Conservation (phyloP, 148 eudicot species). For the Spergularia bocconei region DNA sequence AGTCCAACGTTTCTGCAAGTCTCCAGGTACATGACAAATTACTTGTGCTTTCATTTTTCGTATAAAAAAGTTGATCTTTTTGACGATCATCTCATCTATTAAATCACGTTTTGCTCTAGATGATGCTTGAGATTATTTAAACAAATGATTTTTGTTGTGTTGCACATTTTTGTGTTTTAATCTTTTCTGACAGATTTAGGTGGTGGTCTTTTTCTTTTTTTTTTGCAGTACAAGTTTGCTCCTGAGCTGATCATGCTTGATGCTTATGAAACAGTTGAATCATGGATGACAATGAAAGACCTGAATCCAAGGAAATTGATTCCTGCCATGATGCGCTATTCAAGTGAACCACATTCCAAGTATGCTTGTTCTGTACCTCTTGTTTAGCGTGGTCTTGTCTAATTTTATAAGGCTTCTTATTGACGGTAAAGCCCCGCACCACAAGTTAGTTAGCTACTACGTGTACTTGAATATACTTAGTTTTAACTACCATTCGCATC, state of each 20-base stretch:
- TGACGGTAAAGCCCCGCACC: not conserved
- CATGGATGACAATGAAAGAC: slow-evolving; percentile 88
- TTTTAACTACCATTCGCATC: too few species aligned
- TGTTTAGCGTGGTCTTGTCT: not conserved
- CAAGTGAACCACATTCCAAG: slow-evolving; percentile 98
- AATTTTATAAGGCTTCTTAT: not conserved
- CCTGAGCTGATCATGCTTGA: slow-evolving; percentile 99
- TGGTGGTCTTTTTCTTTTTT: not conserved
- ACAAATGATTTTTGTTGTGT: slow-evolving; percentile 9
- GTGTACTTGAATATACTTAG: not conserved
- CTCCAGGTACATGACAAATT: slow-evolving; percentile 61
- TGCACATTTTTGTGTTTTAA: not conserved
- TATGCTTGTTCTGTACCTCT: slow-evolving; percentile 29
- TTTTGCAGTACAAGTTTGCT: slow-evolving; percentile 90
- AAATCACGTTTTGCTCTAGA: not conserved
- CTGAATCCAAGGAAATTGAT: slow-evolving; percentile 90
- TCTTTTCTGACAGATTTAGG: slow-evolving; percentile 10
- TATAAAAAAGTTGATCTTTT: not conserved
- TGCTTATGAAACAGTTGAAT: slow-evolving; percentile 98
- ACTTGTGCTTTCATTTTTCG: not conserved
- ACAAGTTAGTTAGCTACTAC: not conserved
- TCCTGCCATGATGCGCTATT: slow-evolving; percentile 99
- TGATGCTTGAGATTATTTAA: not conserved
- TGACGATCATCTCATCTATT: not conserved
- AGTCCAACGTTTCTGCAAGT: slow-evolving; percentile 68